Percentiles rank a stretch among this genome's conserved stretches.
phyloP scores from a whole-genome alignment of 1,284 basidiomycete genomes.

The Sphaerobolus stellatus region DNA sequence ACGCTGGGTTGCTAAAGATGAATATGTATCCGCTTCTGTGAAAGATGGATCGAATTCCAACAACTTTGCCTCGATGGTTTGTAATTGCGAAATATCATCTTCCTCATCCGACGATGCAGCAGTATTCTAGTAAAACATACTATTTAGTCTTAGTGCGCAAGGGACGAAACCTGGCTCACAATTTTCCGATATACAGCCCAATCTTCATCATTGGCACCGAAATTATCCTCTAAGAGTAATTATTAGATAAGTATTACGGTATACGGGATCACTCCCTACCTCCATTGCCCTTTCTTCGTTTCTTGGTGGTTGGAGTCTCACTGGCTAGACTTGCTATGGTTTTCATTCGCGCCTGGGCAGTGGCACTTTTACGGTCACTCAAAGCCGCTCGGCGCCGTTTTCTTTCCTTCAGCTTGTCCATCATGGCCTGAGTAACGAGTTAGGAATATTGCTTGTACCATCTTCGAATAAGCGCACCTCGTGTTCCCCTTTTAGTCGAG shows the following conservation, averaged over 20 bases:
- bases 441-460: conserved; percentile 2
- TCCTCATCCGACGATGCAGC: conserved; percentile 95
- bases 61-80: conserved; percentile 78
- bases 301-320: conserved; percentile 76
- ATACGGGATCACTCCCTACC: conserved; percentile 46
- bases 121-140: conserved; percentile 62
- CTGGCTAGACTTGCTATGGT: conserved; percentile 90
- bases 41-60: conserved; percentile 85
- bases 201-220: conserved; percentile 94
- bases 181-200: conserved; percentile 99
- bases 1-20: conserved; percentile 70
- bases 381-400: conserved; percentile 81
- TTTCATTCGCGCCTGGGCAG: conserved; percentile 96
- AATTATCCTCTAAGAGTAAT: conserved; percentile 75
- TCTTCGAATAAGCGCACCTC: conserved; percentile 50
- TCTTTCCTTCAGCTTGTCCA: conserved; percentile 84
- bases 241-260: neutral
- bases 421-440: conserved; percentile 56
- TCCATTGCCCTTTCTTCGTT: conserved; percentile 74
- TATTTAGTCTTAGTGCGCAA: too few species aligned
- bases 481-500: conserved; percentile 71
- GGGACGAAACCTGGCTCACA: conserved; percentile 47
- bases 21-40: conserved; percentile 79
- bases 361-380: conserved; percentile 90
- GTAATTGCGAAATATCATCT: conserved; percentile 78